Percentiles rank a stretch among this genome's conserved stretches.
Conservation (phyloP, 2,329 filamentous ascomycete species). For the Colletotrichum sp. region DNA sequence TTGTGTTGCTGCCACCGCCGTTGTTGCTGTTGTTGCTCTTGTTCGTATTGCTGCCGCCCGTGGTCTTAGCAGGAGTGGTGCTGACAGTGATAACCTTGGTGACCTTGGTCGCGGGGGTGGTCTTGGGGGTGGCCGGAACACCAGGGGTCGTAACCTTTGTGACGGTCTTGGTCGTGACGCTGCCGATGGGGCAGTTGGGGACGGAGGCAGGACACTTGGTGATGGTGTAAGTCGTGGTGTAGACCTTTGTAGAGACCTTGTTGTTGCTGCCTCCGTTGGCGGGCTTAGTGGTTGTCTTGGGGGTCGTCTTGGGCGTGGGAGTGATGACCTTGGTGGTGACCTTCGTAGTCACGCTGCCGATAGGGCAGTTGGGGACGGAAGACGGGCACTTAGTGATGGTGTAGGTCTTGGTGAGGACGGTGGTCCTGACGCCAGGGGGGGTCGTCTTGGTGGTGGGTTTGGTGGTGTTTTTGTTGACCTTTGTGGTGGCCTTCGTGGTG, state of each 20-base stretch:
- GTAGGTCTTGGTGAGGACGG: constrained; percentile 46
- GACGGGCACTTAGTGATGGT: constrained; percentile 62
- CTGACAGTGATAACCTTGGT: neutral
- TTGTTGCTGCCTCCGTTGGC: neutral
- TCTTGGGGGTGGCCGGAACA: neutral
- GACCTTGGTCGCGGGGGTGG: neutral
- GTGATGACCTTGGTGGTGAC: constrained; percentile 30
- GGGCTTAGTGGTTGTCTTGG: neutral
- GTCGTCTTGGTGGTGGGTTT: neutral
- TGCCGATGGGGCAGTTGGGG: constrained; percentile 39
- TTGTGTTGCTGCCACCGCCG: constrained; percentile 21
- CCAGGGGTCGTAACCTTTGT: constrained; percentile 14
- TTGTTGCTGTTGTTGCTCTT: constrained; percentile 29
- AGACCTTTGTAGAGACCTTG: constrained; percentile 34
- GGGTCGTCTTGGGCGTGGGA: neutral
- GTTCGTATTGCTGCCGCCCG: constrained; percentile 11
- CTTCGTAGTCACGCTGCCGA: constrained; percentile 41
- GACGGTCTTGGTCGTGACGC: constrained; percentile 44
- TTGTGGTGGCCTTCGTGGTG: neutral
- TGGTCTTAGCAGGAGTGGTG: neutral
- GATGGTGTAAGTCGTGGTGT: constrained; percentile 55
- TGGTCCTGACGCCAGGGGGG: constrained; percentile 26
- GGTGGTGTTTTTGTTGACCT: neutral
- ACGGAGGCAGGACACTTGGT: constrained; percentile 56
- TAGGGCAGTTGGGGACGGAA: constrained; percentile 42